Evolutionary conservation across 2,329 filamentous ascomycete species (phyloP), one percentile per base, ranked within the genome.

Genomic region (Pyrenophora teres): DNA sequence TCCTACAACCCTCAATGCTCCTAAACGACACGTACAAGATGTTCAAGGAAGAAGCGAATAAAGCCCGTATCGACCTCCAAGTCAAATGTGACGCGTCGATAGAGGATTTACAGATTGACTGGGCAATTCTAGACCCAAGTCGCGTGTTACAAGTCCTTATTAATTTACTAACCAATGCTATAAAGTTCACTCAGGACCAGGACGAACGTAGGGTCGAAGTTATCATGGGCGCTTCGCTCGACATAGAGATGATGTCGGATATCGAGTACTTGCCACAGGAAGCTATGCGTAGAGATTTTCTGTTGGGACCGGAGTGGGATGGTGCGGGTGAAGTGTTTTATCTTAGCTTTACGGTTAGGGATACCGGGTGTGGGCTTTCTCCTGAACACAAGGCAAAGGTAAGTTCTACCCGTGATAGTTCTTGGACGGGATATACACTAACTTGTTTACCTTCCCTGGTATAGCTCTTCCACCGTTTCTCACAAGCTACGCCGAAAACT

Each of bases 121-220:
- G 27, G 31, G 54, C 62, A 2, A 21, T 56, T 9, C 45, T 65
- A 13, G 57, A 57, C 44, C 59, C 57, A 2, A 49, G 47, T 13
- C 50, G 62, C 6, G 48, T 64, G 9, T 31, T 59, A n/a, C 56
- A 68, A 38, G 52, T 71, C 4, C 52, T 70, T 1, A 65, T 71
- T 19, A 71, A 71, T 32, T 54, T 71, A 6, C 38, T 71, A 3
- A 68, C 67, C 2, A 71, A 71, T 30, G 66, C 68, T 10, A 65
- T 71, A n/a, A 71, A 71, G 23, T 70, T 71, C 18, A 69, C 67
- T 2, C 57, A 59, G 35, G 41, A 19, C 8, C 49, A 44, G 16
- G 44, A 42, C 1, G n/a, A 23, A 12, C 52, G 43, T 39, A 48
- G 40, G 27, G 58, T 37, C 40, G 45, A 35, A 40, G 50, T 49